Evolutionary conservation across 2,329 filamentous ascomycete species (phyloP).

Genomic region (Ophiocordyceps sinensis): DNA sequence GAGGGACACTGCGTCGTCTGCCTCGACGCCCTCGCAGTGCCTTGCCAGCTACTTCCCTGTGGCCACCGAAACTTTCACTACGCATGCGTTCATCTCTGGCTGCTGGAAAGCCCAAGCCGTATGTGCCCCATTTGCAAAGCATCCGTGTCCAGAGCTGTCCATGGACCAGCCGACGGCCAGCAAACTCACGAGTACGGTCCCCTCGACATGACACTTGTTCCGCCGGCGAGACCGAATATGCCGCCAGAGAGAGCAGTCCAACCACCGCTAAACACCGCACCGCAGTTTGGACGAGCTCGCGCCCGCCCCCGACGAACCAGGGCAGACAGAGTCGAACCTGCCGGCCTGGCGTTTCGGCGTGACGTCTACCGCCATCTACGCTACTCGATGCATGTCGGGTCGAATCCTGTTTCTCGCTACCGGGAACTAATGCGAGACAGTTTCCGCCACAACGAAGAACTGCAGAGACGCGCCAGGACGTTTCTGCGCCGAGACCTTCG

Average conservation of each 20-base stretch:
- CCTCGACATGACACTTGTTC: conserved; percentile 9
- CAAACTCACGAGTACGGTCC: conserved; percentile 39
- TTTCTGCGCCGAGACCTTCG: conserved; percentile 76
- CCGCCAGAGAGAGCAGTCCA: not conserved
- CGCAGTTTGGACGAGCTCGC: not conserved
- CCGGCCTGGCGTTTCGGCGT: conserved; percentile 32
- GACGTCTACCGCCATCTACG: conserved; percentile 58
- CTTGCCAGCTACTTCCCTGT: conserved; percentile 61
- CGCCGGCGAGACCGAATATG: not conserved
- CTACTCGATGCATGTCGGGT: conserved; percentile 70
- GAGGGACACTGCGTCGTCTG: conserved; percentile 58
- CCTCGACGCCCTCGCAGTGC: conserved; percentile 58
- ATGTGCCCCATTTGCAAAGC: conserved; percentile 65
- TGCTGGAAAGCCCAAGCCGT: conserved; percentile 40
- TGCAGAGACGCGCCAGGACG: conserved; percentile 61
- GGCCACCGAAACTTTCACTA: conserved; percentile 74
- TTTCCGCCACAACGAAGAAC: conserved; percentile 48
- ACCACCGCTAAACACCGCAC: not conserved
- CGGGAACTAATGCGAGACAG: conserved; percentile 54
- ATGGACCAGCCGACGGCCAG: conserved; percentile 38
- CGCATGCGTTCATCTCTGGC: conserved; percentile 69
- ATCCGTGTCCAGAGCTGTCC: conserved; percentile 42
- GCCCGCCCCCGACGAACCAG: not conserved
- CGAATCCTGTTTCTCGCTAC: conserved; percentile 65
- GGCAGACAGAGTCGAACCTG: not conserved